Evolutionary conservation across 495 filamentous ascomycete species (phyloP), one percentile per base, ranked within the genome.

Genomic region (Aspergillus baeticus): DNA sequence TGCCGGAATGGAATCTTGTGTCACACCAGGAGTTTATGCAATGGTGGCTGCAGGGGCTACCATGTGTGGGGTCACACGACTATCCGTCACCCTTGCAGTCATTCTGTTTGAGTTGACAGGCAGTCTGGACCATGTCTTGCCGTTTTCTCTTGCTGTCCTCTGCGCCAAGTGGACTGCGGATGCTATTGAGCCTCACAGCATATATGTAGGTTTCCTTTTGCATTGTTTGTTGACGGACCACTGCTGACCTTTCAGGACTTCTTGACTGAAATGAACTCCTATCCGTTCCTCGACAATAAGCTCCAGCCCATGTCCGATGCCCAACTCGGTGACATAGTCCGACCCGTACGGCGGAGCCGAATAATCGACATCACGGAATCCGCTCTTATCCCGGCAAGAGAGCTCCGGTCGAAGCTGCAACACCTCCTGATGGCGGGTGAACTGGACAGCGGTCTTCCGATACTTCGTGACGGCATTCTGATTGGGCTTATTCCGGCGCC

Each of bases 91-190:
- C 1, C 82, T 98, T 0, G 91, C 91, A 11, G 90, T 98, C 62
- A 97, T 98, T 60, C 78, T 97, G 0, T 98, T 98, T 64, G 94
- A 98, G 68, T 74, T 98, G 45, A 98, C 94, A 0, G 94, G 94
- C 52, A 95, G 90, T 72, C 71, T 98, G 18, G 87, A 97, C 63
- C 94, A 98, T 61, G 94, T 98, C 22, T 78, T 98, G 0, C 94
- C 94, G 0, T 98, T 98, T 70, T 97, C 92, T 1, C 70, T 98
- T 38, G 88, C 90, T 7, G 88, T 98, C 18, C 81, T 97, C 13
- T 92, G 96, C 33, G 87, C 92, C 37, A 98, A 98, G 72, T 98
- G 94, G 94, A 96, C 93, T 0, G 94, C 94, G 0, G 94, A 98
- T 69, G 93, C 93, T 8, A 80, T 98, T 36, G 94, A 98, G 68